These are phyloP conservation scores for Pichia sp. DNA, from an alignment of 1,139 yeast species.

Conservation along the genomic window DNA sequence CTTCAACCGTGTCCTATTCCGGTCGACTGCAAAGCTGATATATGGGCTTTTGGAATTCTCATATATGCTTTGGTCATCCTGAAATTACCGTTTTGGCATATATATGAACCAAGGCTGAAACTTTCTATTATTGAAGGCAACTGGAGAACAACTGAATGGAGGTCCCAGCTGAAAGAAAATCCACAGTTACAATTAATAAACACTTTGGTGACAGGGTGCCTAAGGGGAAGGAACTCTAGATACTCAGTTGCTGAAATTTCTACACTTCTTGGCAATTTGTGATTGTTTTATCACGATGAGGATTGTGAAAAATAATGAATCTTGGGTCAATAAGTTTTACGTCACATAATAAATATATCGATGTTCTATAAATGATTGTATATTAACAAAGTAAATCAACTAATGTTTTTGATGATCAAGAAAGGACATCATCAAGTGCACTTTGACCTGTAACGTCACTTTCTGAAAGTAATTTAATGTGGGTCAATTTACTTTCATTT, in stretches of 20 bases:
- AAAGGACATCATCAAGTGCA: conserved; percentile 6
- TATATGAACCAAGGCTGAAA: conserved; percentile 71
- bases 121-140: conserved; percentile 68
- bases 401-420: background rate
- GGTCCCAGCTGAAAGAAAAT: background rate
- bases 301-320: background rate
- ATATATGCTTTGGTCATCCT: conserved; percentile 71
- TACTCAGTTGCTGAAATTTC: conserved; percentile 6
- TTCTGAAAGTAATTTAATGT: conserved; percentile 15
- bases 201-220: conserved; percentile 10
- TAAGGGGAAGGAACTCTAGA: conserved; percentile 31
- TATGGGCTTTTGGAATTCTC: conserved; percentile 88
- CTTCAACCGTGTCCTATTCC: conserved; percentile 57
- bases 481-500: conserved; percentile 10
- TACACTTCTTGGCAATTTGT: background rate
- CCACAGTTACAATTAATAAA: background rate
- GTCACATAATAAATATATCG: background rate
- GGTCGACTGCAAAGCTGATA: conserved; percentile 70
- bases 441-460: conserved; percentile 15
- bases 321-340: background rate
- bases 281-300: background rate
- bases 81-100: conserved; percentile 75
- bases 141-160: conserved; percentile 39
- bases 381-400: background rate
- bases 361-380: background rate